These are phyloP conservation scores for Bipolaris zeicola DNA, from an alignment of 2,329 filamentous ascomycete species.

Conservation along the genomic window DNA sequence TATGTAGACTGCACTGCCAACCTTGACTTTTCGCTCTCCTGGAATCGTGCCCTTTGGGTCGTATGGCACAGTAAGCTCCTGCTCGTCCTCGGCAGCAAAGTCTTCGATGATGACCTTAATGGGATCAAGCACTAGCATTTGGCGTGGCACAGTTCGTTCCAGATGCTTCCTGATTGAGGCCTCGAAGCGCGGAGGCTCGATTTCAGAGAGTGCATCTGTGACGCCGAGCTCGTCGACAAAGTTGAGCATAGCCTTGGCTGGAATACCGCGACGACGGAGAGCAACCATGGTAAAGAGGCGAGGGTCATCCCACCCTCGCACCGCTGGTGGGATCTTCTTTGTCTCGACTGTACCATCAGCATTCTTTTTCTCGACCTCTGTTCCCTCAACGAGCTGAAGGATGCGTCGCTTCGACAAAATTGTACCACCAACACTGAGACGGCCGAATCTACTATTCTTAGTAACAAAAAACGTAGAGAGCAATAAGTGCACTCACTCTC, in stretches of 20 bases:
- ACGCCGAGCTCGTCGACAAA: constrained; percentile 93
- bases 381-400: constrained; percentile 75
- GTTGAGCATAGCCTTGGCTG: constrained; percentile 83
- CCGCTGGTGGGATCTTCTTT: constrained; percentile 57
- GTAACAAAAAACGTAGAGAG: background rate
- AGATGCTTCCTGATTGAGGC: constrained; percentile 84
- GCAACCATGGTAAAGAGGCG: constrained; percentile 86
- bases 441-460: constrained; percentile 58
- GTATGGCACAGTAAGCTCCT: constrained; percentile 75
- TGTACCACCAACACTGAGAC: constrained; percentile 80
- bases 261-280: constrained; percentile 81
- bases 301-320: constrained; percentile 90
- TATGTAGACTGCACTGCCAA: constrained; percentile 83
- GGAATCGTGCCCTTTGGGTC: constrained; percentile 73
- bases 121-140: constrained; percentile 89
- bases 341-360: constrained; percentile 50
- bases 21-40: constrained; percentile 61
- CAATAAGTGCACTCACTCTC: constrained; percentile 63
- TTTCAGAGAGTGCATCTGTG: constrained; percentile 78
- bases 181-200: constrained; percentile 83
- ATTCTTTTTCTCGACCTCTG: constrained; percentile 52
- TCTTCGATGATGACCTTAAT: constrained; percentile 83
- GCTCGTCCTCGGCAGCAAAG: constrained; percentile 68
- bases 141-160: constrained; percentile 82
- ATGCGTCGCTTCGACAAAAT: constrained; percentile 88